Evolutionary conservation across 78 protist species (phyloP).

Genomic region (Planoprotostelium fungivorum): DNA sequence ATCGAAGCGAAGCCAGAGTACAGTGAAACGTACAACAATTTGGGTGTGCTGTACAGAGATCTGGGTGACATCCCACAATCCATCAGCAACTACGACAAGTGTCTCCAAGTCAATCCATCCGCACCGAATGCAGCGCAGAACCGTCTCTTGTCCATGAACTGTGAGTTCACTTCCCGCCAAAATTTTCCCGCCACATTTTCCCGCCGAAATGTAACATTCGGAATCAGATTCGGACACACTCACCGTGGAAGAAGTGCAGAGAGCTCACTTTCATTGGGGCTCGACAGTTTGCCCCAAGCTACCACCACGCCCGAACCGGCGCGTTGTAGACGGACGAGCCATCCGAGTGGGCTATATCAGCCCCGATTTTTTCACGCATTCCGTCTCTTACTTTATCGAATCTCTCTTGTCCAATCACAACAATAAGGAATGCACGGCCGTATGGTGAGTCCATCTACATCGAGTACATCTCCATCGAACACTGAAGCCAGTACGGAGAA

Average conservation of each 20-base stretch:
- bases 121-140: conserved; percentile 59
- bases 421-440: conserved; percentile 6
- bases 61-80: conserved; percentile 48
- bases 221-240: background rate
- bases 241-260: background rate
- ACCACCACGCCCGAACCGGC: background rate
- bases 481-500: no score
- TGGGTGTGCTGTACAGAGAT: conserved; percentile 62
- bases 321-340: background rate
- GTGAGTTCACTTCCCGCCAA: background rate
- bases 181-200: no score
- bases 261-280: background rate
- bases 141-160: conserved; percentile 57
- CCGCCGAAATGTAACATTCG: background rate
- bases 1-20: conserved; percentile 33
- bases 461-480: no score
- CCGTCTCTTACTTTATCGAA: conserved; percentile 71
- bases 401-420: conserved; percentile 44
- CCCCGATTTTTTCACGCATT: conserved; percentile 69
- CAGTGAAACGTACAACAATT: conserved; percentile 54
- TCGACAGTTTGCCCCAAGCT: background rate
- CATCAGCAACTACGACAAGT: conserved; percentile 24
- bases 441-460: conserved; percentile 1
- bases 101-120: conserved; percentile 10
- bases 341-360: conserved; percentile 68